These are phyloP conservation scores for Alternaria tenuissima DNA, from an alignment of 2,329 filamentous ascomycete species.

Conservation along the genomic window DNA sequence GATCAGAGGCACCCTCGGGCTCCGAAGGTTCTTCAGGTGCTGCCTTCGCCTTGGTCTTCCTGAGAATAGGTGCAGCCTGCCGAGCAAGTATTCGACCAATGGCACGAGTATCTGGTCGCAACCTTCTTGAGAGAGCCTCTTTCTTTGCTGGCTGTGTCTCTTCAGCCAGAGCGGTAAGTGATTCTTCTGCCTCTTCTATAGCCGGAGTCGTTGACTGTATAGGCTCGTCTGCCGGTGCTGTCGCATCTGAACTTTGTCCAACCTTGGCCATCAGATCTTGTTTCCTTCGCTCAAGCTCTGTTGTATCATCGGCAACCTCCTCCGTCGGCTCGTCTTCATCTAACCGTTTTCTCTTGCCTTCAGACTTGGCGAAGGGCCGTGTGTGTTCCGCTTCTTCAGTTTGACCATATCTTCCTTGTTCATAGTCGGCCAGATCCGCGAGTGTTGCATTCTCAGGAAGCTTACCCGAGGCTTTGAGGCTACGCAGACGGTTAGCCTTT, in stretches of 20 bases:
- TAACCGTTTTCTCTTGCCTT: slow-evolving; percentile 36
- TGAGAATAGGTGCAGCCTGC: slow-evolving; percentile 34
- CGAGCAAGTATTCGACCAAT: slow-evolving; percentile 43
- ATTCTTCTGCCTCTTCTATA: background rate
- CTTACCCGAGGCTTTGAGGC: slow-evolving; percentile 63
- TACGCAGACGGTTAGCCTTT: slow-evolving; percentile 58
- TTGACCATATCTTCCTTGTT: slow-evolving; percentile 40
- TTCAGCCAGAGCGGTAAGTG: slow-evolving; percentile 1
- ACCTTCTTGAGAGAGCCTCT: slow-evolving; percentile 28
- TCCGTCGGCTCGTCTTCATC: slow-evolving; percentile 28
- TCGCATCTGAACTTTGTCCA: slow-evolving; percentile 3
- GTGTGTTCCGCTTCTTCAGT: background rate
- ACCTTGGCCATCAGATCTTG: slow-evolving; percentile 35
- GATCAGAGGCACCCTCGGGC: slow-evolving; percentile 52
- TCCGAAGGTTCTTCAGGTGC: slow-evolving; percentile 30
- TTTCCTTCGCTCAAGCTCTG: slow-evolving; percentile 34
- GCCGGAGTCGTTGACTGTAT: background rate
- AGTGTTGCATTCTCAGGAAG: slow-evolving; percentile 62
- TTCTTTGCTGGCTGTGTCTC: slow-evolving; percentile 13
- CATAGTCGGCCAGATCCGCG: slow-evolving; percentile 59
- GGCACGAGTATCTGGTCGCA: slow-evolving; percentile 36
- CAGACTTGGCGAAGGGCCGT: slow-evolving; percentile 16
- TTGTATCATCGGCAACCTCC: slow-evolving; percentile 12
- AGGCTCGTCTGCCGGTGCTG: slow-evolving; percentile 7
- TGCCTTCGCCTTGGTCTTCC: slow-evolving; percentile 31